These are phyloP conservation scores for Acidiella bohemica DNA, from an alignment of 495 filamentous ascomycete genomes.

Conservation along the genomic window DNA sequence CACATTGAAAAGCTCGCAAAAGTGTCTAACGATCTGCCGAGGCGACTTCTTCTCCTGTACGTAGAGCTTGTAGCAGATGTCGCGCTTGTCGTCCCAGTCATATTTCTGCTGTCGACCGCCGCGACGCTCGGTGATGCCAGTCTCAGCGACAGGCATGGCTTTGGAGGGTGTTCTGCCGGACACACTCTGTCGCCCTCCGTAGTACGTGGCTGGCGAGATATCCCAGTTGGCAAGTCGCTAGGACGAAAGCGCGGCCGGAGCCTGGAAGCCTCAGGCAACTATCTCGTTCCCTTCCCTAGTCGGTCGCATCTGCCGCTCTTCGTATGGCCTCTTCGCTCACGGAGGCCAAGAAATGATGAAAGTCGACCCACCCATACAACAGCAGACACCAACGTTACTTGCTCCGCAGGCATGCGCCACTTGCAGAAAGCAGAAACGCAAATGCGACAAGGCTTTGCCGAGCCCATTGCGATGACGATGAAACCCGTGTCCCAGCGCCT, in stretches of 20 bases:
- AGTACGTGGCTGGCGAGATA: too few species aligned
- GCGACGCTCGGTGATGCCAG: too few species aligned
- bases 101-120: conserved; percentile 7
- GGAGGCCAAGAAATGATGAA: too few species aligned
- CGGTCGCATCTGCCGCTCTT: too few species aligned
- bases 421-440: conserved; percentile 35
- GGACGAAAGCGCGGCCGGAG: too few species aligned
- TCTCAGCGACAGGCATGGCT: too few species aligned
- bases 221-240: too few species aligned
- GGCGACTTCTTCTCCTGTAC: conserved; percentile 9
- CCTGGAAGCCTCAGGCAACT: too few species aligned
- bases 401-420: conserved; percentile 16
- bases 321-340: too few species aligned
- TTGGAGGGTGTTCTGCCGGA: too few species aligned
- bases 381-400: conserved; percentile 4
- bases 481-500: conserved; percentile 18
- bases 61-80: conserved; percentile 17
- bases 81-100: conserved; percentile 19
- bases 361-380: background rate
- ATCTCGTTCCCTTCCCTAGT: too few species aligned
- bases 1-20: conserved; percentile 12
- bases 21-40: conserved; percentile 9
- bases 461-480: conserved; percentile 29
- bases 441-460: conserved; percentile 38
- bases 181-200: too few species aligned